Conservation (phyloP, 1,284 basidiomycete genomes). For the Ustilago cynodontis region DNA sequence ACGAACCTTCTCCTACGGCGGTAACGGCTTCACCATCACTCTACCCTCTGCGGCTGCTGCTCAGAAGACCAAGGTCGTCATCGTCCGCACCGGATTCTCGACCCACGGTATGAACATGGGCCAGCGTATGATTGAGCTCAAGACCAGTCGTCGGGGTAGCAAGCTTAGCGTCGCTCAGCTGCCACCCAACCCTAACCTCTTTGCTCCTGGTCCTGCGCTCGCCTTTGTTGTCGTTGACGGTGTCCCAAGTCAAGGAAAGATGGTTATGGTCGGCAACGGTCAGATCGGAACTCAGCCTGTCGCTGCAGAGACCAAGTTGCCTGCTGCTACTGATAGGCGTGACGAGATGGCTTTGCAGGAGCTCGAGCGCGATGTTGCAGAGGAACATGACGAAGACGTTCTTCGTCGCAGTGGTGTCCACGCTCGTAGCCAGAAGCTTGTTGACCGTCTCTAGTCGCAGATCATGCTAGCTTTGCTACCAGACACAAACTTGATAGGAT, state of each 20-base stretch:
- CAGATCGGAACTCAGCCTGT: constrained; percentile 53
- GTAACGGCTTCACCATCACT: constrained; percentile 51
- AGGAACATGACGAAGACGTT: constrained; percentile 16
- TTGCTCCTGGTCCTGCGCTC: constrained; percentile 66
- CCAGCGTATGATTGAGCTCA: constrained; percentile 72
- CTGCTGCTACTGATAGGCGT: constrained; percentile 12
- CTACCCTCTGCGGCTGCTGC: constrained; percentile 65
- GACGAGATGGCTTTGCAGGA: constrained; percentile 12
- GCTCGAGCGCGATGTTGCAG: constrained; percentile 11
- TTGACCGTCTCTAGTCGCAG: constrained; percentile 26
- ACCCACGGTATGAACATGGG: constrained; percentile 97
- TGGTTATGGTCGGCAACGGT: constrained; percentile 66
- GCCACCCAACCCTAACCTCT: constrained; percentile 64
- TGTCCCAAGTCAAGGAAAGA: constrained; percentile 62
- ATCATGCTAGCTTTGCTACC: no score
- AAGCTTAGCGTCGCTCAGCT: constrained; percentile 56
- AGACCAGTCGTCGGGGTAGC: constrained; percentile 23
- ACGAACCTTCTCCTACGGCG: constrained; percentile 55
- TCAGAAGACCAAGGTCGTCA: constrained; percentile 75
- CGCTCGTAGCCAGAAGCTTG: constrained; percentile 36
- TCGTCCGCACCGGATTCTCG: constrained; percentile 89
- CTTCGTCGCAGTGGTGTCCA: constrained; percentile 34
- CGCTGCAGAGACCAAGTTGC: constrained; percentile 23
- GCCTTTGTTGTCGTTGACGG: constrained; percentile 66
- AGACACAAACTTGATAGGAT: no score